Evolutionary conservation across 1,284 basidiomycete genomes (phyloP), one percentile per base, ranked within the genome.

Genomic region (Naganishia albida): DNA sequence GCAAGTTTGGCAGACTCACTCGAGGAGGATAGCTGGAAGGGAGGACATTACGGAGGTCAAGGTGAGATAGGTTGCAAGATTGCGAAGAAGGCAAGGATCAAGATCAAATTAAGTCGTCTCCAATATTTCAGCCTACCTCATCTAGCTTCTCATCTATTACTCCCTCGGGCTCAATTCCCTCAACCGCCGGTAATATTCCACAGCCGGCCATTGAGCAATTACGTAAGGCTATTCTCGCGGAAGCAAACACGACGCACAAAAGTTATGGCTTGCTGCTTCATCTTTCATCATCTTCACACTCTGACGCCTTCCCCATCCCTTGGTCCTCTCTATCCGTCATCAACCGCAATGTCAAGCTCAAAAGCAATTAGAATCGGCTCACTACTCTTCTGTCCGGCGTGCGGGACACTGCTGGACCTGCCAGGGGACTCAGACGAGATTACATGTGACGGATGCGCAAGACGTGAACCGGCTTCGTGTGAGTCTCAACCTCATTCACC

Each of bases 381-480:
- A 6, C 83, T 98, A 28, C 83, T 98, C 52, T 98, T 99, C 80
- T 99, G 95, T 80, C 89, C 90, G 7, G 84, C 87, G 67, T 99
- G 95, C 74, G 93, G 93, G 18, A 93, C 91, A 0, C 81, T 99
- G 49, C 86, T 99, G 25, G 87, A 90, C 71, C 81, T 94, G 25
- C 94, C 95, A 0, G 91, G 91, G 66, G 87, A 88, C 63, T 86
- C 92, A 72, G 83, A 85, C 62, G 82, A 83, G 42, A 89, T 98
- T 49, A 82, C 80, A 25, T 99, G 95, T 80, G 88, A 90, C 73
- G 92, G 94, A 73, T 98, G 95, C 76, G 86, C 85, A 1, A 86
- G 90, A 70, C 82, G 87, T 66, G 93, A 97, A 76, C 90, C 91
- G 42, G 89, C 91, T 1, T 87, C 85, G 59, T 93, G 93, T 96